Base-by-base conservation (phyloP, 2,329 filamentous ascomycete genomes). In the Penicillium sp. region DNA sequence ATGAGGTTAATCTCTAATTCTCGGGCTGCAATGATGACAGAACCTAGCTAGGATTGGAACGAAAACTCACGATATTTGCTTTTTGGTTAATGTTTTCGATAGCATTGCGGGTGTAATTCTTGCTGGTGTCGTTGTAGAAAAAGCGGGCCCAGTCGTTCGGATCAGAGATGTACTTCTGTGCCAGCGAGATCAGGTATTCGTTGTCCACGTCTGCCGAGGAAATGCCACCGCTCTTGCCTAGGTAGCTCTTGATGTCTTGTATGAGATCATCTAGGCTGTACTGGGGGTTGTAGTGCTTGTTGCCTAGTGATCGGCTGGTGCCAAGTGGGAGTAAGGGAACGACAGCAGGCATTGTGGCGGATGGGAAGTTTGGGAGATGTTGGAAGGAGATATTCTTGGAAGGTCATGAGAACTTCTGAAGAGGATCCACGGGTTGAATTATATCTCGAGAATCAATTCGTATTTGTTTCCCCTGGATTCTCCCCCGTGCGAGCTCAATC, bases 61-160 rank as follows among this genome's bases (percentile, higher is more conserved):
- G 2, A 4, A 5, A 44, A 36, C 69, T 49, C 48, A 72, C 70
- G 47, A 72, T 67, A 44, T 72, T 72, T 6, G 70, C 70, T 43
- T 69, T 68, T n/a, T 61, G 65, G 39, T 70, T 72, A 50, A 72
- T 71, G 23, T 71, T 69, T 44, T 68, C 70, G 25, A 72, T 70
- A 1, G 66, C 60, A 59, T 72, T 72, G 9, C 70, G 68, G 4
- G 70, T 72, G 46, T 72, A 72, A 41, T 69, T 70, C 54, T 71
- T 72, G 61, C 66, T 68, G 7, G 65, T 61, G 46, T 72, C 70
- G 34, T 71, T 71, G 57, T 67, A 54, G 50, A 64, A 68, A 57
- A 59, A 72, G 5, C 61, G 61, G 29, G 65, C 59, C 70, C 70
- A 72, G 54, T 70, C 70, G 21, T 58, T 64, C 1, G 63, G 63